Evolutionary conservation across 2,329 filamentous ascomycete species (phyloP), one percentile per base, ranked within the genome.

Genomic region (Stachybotrys chlorohalonatus): DNA sequence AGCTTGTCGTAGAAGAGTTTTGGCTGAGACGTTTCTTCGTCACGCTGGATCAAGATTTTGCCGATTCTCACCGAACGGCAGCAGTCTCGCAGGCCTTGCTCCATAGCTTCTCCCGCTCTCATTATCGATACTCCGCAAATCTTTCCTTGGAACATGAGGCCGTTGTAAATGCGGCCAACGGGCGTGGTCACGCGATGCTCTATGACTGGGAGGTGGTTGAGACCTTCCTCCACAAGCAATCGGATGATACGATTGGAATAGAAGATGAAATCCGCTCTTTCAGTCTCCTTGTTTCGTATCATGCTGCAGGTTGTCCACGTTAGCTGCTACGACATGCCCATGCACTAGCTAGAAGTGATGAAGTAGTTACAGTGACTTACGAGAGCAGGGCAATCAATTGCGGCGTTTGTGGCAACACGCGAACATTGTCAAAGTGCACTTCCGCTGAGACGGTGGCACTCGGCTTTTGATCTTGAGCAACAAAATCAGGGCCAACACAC

Each of bases 101-200:
- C 94, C 94, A 99, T 99, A 56, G 93, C 90, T 74, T 99, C 94
- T 52, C 94, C 94, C 11, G 94, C 94, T 59, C 94, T 85, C 94
- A 99, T 97, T 64, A 99, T 99, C 7, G 90, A 95, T 15, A 99
- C 94, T 54, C 94, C 94, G 67, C 94, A 99, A 63, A 99, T 99
- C 75, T 97, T 96, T 60, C 94, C 94, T 70, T 97, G 87, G 66
- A 99, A 99, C 73, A 89, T 88, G 59, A 99, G 89, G 31, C 94
- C 94, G 39, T 88, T 83, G 73, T 99, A 99, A 53, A 84, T 83
- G 59, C 87, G 85, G 47, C 92, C 93, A 48, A 96, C 89, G 0
- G 94, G 94, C 7, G 94, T 97, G 47, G 87, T 95, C 66, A 99
- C 88, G 32, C 86, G 85, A 65, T 95, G 90, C 67, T 90, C 87